phyloP scores from a whole-genome alignment of 2,329 filamentous ascomycete genomes.

The Epichloe coenophiala region DNA sequence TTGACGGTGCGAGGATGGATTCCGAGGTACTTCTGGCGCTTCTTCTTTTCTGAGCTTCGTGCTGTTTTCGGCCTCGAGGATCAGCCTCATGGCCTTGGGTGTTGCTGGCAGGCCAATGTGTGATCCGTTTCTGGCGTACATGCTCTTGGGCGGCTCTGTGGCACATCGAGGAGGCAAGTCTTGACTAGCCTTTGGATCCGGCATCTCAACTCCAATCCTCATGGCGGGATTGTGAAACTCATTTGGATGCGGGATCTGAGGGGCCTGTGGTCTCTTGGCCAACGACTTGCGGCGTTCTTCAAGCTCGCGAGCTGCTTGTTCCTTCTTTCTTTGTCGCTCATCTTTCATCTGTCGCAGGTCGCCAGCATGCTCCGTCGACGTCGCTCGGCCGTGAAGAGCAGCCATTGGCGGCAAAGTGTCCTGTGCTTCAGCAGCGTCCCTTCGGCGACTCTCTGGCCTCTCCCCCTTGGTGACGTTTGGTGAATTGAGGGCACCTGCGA shows the following conservation, averaged over 20 bases:
- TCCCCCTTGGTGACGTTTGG: conserved; percentile 23
- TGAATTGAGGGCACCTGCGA: conserved; percentile 14
- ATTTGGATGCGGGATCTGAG: conserved; percentile 63
- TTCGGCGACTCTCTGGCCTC: conserved; percentile 25
- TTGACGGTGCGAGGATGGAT: conserved; percentile 34
- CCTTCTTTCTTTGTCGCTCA: conserved; percentile 54
- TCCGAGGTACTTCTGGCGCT: conserved; percentile 42
- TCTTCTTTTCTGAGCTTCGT: conserved; percentile 19
- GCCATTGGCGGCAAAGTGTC: conserved; percentile 19
- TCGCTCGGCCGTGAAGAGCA: conserved; percentile 17
- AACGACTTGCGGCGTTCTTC: conserved; percentile 79
- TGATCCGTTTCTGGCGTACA: conserved; percentile 34
- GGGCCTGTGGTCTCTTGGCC: conserved; percentile 65
- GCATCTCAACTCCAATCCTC: conserved; percentile 25
- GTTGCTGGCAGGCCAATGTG: conserved; percentile 77
- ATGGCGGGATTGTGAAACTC: conserved; percentile 25
- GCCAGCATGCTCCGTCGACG: conserved; percentile 34
- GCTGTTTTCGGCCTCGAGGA: conserved; percentile 47
- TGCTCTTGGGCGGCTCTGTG: conserved; percentile 44
- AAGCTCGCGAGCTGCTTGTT: conserved; percentile 68
- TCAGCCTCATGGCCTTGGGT: conserved; percentile 77
- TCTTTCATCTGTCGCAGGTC: conserved; percentile 43
- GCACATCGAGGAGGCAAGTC: conserved; percentile 47
- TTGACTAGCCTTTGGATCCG: conserved; percentile 27
- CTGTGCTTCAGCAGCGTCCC: conserved; percentile 17